These are phyloP conservation scores for Roridomyces roridus DNA, from an alignment of 768 basidiomycete genomes.

Conservation along the genomic window DNA sequence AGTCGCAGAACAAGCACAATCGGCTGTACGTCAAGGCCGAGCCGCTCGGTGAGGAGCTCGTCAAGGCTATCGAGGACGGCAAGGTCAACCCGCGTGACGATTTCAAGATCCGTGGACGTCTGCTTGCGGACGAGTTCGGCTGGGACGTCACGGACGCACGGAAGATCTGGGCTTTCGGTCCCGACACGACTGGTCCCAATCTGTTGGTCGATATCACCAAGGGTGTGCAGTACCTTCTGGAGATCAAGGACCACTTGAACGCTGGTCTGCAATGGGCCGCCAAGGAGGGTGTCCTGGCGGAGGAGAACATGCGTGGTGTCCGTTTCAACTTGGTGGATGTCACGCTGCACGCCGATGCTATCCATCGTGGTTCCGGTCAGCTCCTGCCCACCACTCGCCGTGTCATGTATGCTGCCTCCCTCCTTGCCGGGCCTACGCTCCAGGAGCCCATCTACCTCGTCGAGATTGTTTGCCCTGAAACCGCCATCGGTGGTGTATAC, in stretches of 20 bases:
- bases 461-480: constrained; percentile 98
- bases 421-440: constrained; percentile 89
- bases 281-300: constrained; percentile 94
- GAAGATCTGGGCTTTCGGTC: constrained; percentile 99
- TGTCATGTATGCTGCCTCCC: constrained; percentile 92
- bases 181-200: constrained; percentile 96
- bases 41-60: constrained; percentile 93
- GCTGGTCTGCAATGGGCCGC: constrained; percentile 99
- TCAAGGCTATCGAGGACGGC: constrained; percentile 89
- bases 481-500: constrained; percentile 97
- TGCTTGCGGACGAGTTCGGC: constrained; percentile 93
- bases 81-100: constrained; percentile 90
- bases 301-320: constrained; percentile 98
- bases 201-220: constrained; percentile 97
- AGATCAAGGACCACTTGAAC: constrained; percentile 99
- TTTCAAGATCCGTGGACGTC: constrained; percentile 93
- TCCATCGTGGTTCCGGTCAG: constrained; percentile 98
- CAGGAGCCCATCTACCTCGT: constrained; percentile 98
- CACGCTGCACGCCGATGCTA: constrained; percentile 95
- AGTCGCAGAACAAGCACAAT: constrained; percentile 99
- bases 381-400: constrained; percentile 97
- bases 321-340: constrained; percentile 96
- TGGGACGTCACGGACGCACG: constrained; percentile 99
- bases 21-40: constrained; percentile 92
- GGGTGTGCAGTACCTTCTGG: constrained; percentile 97